Conservation (phyloP, 805 yeast species). For the Blastobotrys attinorum region DNA sequence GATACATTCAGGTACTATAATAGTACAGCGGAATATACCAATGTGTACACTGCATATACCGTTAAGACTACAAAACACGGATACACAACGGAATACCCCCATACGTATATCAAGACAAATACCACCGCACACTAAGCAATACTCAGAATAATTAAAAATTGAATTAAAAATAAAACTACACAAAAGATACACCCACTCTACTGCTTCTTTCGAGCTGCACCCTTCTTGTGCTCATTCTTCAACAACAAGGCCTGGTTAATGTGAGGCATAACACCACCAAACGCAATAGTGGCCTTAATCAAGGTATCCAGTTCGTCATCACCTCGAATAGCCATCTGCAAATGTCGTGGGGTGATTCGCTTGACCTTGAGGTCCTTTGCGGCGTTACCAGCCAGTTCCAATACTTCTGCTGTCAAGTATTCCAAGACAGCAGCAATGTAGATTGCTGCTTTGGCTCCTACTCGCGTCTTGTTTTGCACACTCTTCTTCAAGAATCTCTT, state of each 20-base stretch:
- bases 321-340: constrained; percentile 94
- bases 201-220: neutral
- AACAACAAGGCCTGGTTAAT: constrained; percentile 74
- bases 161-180: neutral
- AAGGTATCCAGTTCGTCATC: constrained; percentile 95
- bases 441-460: constrained; percentile 85
- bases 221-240: constrained; percentile 53
- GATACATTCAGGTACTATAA: too few species aligned
- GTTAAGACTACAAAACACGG: too few species aligned
- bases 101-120: neutral
- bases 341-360: constrained; percentile 96
- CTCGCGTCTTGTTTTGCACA: constrained; percentile 77
- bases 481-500: constrained; percentile 90
- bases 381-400: constrained; percentile 97
- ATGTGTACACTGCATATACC: too few species aligned
- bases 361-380: constrained; percentile 92
- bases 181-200: neutral
- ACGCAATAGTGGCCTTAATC: constrained; percentile 85
- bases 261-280: constrained; percentile 97
- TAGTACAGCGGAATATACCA: too few species aligned
- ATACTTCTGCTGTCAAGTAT: constrained; percentile 92
- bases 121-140: neutral
- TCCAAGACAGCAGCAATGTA: constrained; percentile 93
- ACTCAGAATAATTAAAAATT: too few species aligned
- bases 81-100: too few species aligned